phyloP scores from a whole-genome alignment of 768 basidiomycete species.

The Omphalotus guepiniiformis region DNA sequence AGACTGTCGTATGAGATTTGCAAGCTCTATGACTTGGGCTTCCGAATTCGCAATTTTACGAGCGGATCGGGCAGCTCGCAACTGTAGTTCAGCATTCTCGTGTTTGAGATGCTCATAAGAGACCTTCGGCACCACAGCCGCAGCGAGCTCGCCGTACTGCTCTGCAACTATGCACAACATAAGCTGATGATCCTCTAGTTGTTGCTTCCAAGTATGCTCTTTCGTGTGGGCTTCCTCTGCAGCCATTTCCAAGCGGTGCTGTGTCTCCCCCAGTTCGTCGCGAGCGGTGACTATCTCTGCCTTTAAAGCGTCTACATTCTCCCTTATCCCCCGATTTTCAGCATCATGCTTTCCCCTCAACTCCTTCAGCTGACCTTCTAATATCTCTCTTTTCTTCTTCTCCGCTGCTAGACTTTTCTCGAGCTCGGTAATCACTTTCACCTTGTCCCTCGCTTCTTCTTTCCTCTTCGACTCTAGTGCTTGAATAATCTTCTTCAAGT shows the following conservation, averaged over 20 bases:
- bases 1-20: constrained; percentile 53
- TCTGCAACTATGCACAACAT: constrained; percentile 45
- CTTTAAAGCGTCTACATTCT: constrained; percentile 30
- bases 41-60: constrained; percentile 68
- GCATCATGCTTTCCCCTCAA: constrained; percentile 36
- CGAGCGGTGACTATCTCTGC: constrained; percentile 31
- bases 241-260: constrained; percentile 25
- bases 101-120: constrained; percentile 36
- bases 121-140: constrained; percentile 34
- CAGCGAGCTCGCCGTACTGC: constrained; percentile 51
- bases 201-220: constrained; percentile 43
- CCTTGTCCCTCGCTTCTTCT: constrained; percentile 53
- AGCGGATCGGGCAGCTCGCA: constrained; percentile 50
- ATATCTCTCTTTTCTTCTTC: constrained; percentile 43
- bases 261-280: constrained; percentile 32
- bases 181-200: constrained; percentile 46
- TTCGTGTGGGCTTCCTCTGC: constrained; percentile 29
- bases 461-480: constrained; percentile 44
- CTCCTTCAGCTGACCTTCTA: constrained; percentile 43
- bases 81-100: constrained; percentile 33
- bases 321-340: constrained; percentile 32
- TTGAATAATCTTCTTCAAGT: constrained; percentile 47
- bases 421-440: constrained; percentile 50
- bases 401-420: constrained; percentile 49
- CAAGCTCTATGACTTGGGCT: constrained; percentile 61